These are phyloP conservation scores for Fusarium miscanthi DNA, from an alignment of 2,329 filamentous ascomycete species.

Conservation along the genomic window DNA sequence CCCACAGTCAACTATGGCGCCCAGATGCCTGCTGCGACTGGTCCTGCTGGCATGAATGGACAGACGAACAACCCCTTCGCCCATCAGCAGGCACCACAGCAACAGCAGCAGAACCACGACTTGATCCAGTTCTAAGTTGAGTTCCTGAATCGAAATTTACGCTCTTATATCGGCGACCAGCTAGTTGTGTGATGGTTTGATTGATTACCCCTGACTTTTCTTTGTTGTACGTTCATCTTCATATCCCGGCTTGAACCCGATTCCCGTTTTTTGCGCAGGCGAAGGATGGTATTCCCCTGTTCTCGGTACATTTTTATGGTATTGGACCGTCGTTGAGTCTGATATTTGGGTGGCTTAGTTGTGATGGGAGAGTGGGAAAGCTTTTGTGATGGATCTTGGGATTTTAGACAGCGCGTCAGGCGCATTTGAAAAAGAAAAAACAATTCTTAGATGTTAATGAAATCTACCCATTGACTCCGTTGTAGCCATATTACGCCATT, in stretches of 20 bases:
- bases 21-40: constrained; percentile 66
- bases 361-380: constrained; percentile 41
- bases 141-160: constrained; percentile 6
- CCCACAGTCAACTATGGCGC: constrained; percentile 67
- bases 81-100: constrained; percentile 55
- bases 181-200: constrained; percentile 4
- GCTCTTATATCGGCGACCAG: neutral
- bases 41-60: constrained; percentile 67
- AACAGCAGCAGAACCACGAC: constrained; percentile 64
- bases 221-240: constrained; percentile 33
- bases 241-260: constrained; percentile 36
- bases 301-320: constrained; percentile 42
- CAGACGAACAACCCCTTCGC: constrained; percentile 70
- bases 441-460: constrained; percentile 49
- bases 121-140: constrained; percentile 69
- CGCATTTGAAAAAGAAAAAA: constrained; percentile 47
- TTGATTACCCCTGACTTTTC: constrained; percentile 29
- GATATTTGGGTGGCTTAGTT: constrained; percentile 42
- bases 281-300: constrained; percentile 47
- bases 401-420: constrained; percentile 49
- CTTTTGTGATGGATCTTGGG: constrained; percentile 39
- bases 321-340: constrained; percentile 38
- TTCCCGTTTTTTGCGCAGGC: constrained; percentile 45
- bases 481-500: constrained; percentile 28
- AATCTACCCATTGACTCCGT: constrained; percentile 40